Evolutionary conservation across 257 asterid species (phyloP), one percentile per base, ranked within the genome.

Genomic region (Jasminum sambac): DNA sequence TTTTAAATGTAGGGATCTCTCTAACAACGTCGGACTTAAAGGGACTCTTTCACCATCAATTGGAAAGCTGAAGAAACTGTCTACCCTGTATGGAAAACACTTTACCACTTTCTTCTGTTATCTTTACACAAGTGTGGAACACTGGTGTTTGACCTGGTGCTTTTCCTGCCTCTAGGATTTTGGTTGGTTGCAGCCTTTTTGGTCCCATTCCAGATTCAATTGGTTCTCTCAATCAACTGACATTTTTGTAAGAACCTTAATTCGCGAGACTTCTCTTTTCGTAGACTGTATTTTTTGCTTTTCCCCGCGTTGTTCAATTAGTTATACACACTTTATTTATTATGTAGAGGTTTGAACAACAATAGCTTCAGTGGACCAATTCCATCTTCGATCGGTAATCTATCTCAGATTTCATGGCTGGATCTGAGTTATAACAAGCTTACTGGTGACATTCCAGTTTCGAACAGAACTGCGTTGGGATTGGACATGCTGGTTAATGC

Each of bases 131-230:
- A 64, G 25, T 68, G 21, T 78, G 46, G n/a, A 50, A 26, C 59
- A 63, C 73, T 44, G 60, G 24, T 13, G 24, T 50, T 72, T 26
- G 41, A 74, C 69, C 26, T 5, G 46, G 16, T 66, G 5, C n/a
- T 25, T 71, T 46, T 63, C 19, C 48, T 59, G 46, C 72, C 36
- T 72, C 88, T 72, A 93, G 98, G 79, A 84, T 90, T 66, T 82
- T 93, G 87, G 76, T 92, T 24, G 91, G 96, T 52, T 90, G 98
- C 86, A 81, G 91, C 82, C 88, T 92, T 68, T 92, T 66, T 26
- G 98, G 98, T 50, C 90, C 87, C 50, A 92, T 92, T 70, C 98
- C 97, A 1, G 87, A 85, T 69, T 78, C 97, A 63, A 72, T 93
- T 38, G 97, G 97, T 64, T 86, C 96, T 67, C 89, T 93, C 60